phyloP scores from a whole-genome alignment of 176 grass and related monocot species.

The Oryza coarctata region DNA sequence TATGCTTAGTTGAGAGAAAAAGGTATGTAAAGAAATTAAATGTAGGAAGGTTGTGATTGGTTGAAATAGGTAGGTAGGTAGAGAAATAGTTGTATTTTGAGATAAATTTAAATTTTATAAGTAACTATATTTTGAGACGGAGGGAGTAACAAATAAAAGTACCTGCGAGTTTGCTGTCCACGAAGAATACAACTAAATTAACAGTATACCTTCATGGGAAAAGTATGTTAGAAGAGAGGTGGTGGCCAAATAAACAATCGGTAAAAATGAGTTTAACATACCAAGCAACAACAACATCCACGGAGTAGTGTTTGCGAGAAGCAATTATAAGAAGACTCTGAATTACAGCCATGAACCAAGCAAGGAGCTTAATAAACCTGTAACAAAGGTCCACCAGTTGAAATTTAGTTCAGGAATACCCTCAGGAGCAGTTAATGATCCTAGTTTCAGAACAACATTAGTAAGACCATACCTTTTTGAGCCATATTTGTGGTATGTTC shows the following conservation, averaged over 20 bases:
- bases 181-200: constrained; percentile 89
- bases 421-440: neutral
- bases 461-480: constrained; percentile 55
- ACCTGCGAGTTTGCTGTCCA: constrained; percentile 93
- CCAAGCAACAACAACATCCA: constrained; percentile 96
- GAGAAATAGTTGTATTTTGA: no score
- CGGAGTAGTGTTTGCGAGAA: constrained; percentile 94
- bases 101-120: no score
- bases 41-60: no score
- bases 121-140: no score
- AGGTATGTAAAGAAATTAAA: no score
- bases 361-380: constrained; percentile 81
- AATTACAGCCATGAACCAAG: constrained; percentile 72
- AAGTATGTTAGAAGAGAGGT: neutral
- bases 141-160: neutral
- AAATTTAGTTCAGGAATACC: neutral
- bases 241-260: neutral
- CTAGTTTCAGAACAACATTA: neutral
- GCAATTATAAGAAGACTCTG: constrained; percentile 90
- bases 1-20: no score
- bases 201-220: constrained; percentile 79
- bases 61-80: no score
- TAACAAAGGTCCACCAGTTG: neutral
- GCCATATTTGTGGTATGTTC: constrained; percentile 93
- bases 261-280: constrained; percentile 8